Evolutionary conservation across 495 filamentous ascomycete species (phyloP), one percentile per base, ranked within the genome.

Genomic region (Podospora anserina): DNA sequence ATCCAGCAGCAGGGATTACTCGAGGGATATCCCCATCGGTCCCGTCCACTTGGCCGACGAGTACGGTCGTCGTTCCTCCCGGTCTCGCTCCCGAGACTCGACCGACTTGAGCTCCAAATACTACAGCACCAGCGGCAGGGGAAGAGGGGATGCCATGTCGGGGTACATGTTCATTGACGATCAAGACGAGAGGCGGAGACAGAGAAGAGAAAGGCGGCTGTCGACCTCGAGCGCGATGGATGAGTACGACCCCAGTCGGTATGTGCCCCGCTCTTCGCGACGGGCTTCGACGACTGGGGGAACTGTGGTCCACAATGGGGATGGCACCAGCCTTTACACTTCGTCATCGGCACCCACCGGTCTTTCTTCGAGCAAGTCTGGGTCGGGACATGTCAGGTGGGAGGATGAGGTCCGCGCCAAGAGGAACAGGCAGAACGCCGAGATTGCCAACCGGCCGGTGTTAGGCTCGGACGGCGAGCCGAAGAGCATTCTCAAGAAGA

Each of bases 401-500:
- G 78, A 79, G 39, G 75, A 76, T 49, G 69, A 80, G 64, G 68
- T 76, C 61, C 69, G 74, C 5, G 68, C 30, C 16, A 68, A 72
- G 71, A 67, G 71, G 13, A 68, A 68, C 56, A 59, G 70, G 20
- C 76, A 78, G 16, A 78, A 80, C 56, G 74, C 77, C 28, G 75
- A 77, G 72, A 83, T 83, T 64, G 74, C 78, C 54, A 76, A 64
- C 61, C 74, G 63, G 54, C 70, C 66, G 15, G 60, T 15, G 18
- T 2, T 62, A 20, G 28, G 60, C 4, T 13, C 23, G 61, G 61
- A 66, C 53, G 27, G 67, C 65, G 2, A 61, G 27, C 58, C 73
- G 39, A 79, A 79, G 71, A 66, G 75, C 20, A 79, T 79, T 60
- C 71, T 79, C 18, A 79, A 79, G 75, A 69, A 67, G 19, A 27